These are phyloP conservation scores for Guyanaporus albipodus DNA, from an alignment of 768 basidiomycete species.

Conservation along the genomic window DNA sequence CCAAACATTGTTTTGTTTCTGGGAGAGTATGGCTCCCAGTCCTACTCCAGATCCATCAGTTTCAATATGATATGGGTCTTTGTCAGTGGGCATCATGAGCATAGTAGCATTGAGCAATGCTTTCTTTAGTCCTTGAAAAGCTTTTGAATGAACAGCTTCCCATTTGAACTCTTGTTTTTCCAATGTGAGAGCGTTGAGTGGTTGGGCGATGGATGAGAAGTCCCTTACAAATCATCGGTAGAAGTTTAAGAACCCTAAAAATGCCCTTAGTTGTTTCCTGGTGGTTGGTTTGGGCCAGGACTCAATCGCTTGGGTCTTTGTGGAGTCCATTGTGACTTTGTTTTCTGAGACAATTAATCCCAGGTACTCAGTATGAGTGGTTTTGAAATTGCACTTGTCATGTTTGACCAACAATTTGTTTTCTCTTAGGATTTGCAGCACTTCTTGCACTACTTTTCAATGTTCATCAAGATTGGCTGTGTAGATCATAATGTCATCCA, in stretches of 20 bases:
- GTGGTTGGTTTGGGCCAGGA: not conserved
- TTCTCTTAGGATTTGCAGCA: rapidly evolving
- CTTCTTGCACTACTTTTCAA: not conserved
- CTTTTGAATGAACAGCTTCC: not conserved
- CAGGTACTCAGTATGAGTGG: not conserved
- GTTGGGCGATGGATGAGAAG: not conserved
- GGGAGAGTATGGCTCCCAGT: not conserved
- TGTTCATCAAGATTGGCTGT: constrained; percentile 30
- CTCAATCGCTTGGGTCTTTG: not conserved
- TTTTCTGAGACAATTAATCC: not conserved
- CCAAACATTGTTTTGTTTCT: too few relatives aligned
- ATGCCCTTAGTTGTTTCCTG: not conserved
- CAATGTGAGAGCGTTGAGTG: rapidly evolving
- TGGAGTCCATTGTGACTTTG: not conserved
- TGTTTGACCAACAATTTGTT: constrained; percentile 3
- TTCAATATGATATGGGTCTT: not conserved
- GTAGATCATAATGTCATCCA: constrained; percentile 41
- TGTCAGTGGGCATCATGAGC: not conserved
- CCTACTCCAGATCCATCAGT: not conserved
- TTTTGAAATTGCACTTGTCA: not conserved
- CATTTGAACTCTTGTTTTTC: not conserved
- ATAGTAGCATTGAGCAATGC: not conserved
- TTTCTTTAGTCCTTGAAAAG: not conserved
- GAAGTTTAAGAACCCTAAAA: not conserved
- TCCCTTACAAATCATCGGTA: not conserved